Base-by-base conservation (phyloP, 176 grass and related monocot species). In the Oryza glumipatula region DNA sequence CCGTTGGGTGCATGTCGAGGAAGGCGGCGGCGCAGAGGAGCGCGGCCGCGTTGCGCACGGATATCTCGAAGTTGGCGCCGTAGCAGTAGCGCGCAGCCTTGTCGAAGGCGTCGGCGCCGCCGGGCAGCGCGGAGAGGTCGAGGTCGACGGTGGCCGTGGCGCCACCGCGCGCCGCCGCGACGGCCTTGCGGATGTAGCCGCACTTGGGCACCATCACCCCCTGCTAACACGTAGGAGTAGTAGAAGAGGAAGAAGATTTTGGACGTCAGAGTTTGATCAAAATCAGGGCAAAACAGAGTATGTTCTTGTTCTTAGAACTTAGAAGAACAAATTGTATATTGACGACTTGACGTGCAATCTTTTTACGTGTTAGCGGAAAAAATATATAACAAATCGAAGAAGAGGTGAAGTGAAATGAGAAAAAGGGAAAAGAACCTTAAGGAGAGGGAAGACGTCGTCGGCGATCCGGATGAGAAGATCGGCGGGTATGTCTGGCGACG, bases 131-230 rank as follows among this genome's bases (percentile, higher is more conserved):
- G 3, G 89, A 78, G 12, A 98, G 77, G 43, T 94, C 74, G 3
- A 98, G 70, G 35, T 86, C 73, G 15, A 89, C 22, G 75, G 79
- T 70, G 5, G 77, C 36, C 12, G 66, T 16, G 0, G 80, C 58
- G 30, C 85, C 35, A 0, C 47, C 23, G 21, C 80, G 61, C 46
- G 85, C 69, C 15, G 90, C 83, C 30, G 86, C 73, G 11, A 98
- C 65, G 70, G 70, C 86, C 11, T 84, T 79, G 41, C 89, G 64
- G 75, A 95, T 92, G 83, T 94, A 90, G 0, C 96, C 80, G 28
- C 91, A 94, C 86, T 89, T 95, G n/a, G 89, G 82, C 65, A 91
- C 88, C 85, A 98, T 89, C 78, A 92, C 83, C n/a, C 89, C 84
- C 96, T 98, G 83, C 11, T 7, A 56, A 5, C 52, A 56, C 47